A percentile compares a stretch with the other conserved stretches of the same genome.
These are phyloP conservation scores for Rhododendron mucronatum DNA, from an alignment of 148 eudicot genomes.

Conservation along the genomic window DNA sequence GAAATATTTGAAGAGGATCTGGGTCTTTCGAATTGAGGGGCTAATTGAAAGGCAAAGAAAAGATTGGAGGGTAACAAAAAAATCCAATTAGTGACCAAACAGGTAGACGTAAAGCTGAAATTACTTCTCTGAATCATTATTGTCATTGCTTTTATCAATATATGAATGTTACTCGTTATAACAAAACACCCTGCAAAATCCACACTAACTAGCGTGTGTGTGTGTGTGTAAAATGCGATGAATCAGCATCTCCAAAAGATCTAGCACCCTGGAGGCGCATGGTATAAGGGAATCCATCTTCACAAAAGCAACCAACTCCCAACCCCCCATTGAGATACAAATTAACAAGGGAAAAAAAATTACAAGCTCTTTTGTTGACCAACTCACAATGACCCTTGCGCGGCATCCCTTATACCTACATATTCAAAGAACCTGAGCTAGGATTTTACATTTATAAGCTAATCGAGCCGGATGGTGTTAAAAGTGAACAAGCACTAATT, in stretches of 20 bases:
- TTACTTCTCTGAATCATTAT: background rate
- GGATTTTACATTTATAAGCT: slow-evolving; percentile 20
- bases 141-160: background rate
- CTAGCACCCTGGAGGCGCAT: background rate
- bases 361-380: background rate
- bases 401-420: background rate
- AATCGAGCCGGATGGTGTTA: slow-evolving; percentile 9
- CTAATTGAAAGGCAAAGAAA: background rate
- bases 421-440: slow-evolving; percentile 10
- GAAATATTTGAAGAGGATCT: no score
- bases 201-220: slow-evolving; percentile 12
- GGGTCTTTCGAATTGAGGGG: background rate
- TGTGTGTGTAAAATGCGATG: background rate
- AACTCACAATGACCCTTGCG: background rate
- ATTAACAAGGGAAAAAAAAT: background rate
- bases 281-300: background rate
- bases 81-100: background rate
- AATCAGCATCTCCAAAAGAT: background rate
- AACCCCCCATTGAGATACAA: background rate
- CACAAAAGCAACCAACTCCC: background rate
- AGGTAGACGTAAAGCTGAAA: background rate
- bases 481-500: background rate
- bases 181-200: slow-evolving; percentile 14
- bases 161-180: background rate
- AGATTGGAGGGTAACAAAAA: background rate